Percentiles rank a stretch among this genome's conserved stretches.
Evolutionary conservation across 1,284 basidiomycete species (phyloP).

Genomic region (Ustilago bromivora): DNA sequence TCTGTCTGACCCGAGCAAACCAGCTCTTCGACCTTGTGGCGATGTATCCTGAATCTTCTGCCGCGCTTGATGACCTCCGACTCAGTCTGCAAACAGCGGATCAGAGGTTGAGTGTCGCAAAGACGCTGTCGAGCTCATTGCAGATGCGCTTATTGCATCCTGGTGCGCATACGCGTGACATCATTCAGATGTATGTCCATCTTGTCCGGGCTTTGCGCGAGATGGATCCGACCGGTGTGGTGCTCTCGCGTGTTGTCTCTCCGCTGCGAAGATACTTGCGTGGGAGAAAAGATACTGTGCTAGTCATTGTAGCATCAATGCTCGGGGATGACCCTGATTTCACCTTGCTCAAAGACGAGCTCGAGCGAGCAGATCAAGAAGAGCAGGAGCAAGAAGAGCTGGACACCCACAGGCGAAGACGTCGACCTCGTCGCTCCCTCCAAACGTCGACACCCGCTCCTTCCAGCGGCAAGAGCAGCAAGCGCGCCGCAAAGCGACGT

Average conservation of each 20-base stretch:
- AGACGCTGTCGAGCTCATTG: constrained; percentile 74
- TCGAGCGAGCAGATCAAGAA: constrained; percentile 48
- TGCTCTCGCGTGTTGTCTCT: constrained; percentile 73
- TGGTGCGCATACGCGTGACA: constrained; percentile 92
- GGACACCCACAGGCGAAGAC: constrained; percentile 7
- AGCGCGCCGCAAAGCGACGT: constrained; percentile 21
- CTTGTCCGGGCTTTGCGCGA: constrained; percentile 91
- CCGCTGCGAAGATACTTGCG: constrained; percentile 62
- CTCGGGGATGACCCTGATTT: constrained; percentile 65
- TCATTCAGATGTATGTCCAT: constrained; percentile 91
- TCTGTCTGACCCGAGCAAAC: constrained; percentile 48
- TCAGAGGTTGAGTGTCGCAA: constrained; percentile 75
- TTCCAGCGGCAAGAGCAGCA: constrained; percentile 10
- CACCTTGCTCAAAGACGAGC: constrained; percentile 60
- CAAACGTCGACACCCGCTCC: constrained; percentile 13
- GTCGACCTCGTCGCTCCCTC: constrained; percentile 29
- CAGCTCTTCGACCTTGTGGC: constrained; percentile 96
- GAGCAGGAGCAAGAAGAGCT: constrained; percentile 40
- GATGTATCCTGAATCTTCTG: constrained; percentile 87
- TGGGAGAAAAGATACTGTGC: constrained; percentile 61
- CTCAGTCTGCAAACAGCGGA: constrained; percentile 71
- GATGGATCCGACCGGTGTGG: constrained; percentile 89
- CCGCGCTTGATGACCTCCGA: constrained; percentile 88
- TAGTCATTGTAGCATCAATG: constrained; percentile 63
- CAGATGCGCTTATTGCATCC: constrained; percentile 85